Percentiles rank a stretch among this genome's conserved stretches.
phyloP scores from a whole-genome alignment of 2,329 filamentous ascomycete genomes.

The Trichophyton simii region DNA sequence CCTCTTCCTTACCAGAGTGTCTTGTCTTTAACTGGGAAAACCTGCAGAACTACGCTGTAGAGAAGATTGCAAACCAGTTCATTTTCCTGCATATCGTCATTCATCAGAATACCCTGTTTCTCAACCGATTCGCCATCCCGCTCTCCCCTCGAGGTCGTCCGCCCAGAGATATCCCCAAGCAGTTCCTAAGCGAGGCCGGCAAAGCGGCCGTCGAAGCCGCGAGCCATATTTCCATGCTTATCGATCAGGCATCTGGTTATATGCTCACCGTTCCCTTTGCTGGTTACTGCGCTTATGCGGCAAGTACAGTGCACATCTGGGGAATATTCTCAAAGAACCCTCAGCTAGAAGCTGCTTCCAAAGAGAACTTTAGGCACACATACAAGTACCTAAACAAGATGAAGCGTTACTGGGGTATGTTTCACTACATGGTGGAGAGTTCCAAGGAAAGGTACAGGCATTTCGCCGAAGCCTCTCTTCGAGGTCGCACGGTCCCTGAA shows the following conservation, averaged over 20 bases:
- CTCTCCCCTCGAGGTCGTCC: slow-evolving; percentile 51
- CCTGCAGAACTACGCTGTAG: slow-evolving; percentile 68
- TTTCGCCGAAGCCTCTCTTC: slow-evolving; percentile 67
- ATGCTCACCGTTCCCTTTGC: slow-evolving; percentile 82
- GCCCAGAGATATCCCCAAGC: slow-evolving; percentile 57
- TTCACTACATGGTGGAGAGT: slow-evolving; percentile 90
- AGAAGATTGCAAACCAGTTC: slow-evolving; percentile 81
- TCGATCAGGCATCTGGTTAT: slow-evolving; percentile 68
- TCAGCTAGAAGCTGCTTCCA: slow-evolving; percentile 61
- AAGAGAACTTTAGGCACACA: slow-evolving; percentile 73
- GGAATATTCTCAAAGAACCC: slow-evolving; percentile 80
- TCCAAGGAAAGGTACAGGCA: slow-evolving; percentile 76
- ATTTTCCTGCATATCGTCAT: slow-evolving; percentile 81
- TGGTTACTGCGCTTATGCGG: slow-evolving; percentile 86
- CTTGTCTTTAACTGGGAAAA: slow-evolving; percentile 73
- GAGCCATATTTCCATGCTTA: slow-evolving; percentile 70
- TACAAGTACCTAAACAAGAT: slow-evolving; percentile 85
- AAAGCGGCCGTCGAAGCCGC: slow-evolving; percentile 70
- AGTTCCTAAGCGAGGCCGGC: slow-evolving; percentile 64
- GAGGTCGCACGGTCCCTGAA: slow-evolving; percentile 43
- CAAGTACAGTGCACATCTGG: slow-evolving; percentile 86
- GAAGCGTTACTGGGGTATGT: slow-evolving; percentile 98
- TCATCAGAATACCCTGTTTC: slow-evolving; percentile 79
- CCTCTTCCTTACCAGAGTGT: slow-evolving; percentile 52
- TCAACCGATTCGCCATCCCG: slow-evolving; percentile 76